phyloP scores from a whole-genome alignment of 1,284 basidiomycete genomes.

The Austroboletus novae-zelandiae region DNA sequence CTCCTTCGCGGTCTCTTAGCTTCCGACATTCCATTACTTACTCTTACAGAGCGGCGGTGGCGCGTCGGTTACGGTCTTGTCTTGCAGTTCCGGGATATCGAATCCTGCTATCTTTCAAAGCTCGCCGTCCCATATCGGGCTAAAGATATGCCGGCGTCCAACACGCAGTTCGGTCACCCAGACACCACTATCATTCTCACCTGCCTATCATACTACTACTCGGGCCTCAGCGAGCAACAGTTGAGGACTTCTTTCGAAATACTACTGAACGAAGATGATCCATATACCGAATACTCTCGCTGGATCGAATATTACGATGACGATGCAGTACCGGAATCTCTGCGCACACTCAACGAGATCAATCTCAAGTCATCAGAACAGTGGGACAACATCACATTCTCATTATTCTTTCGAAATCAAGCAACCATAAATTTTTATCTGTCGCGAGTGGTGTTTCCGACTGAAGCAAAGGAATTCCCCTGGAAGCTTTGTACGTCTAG shows the following conservation, averaged over 20 bases:
- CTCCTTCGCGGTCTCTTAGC: conserved; percentile 44
- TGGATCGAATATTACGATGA: conserved; percentile 33
- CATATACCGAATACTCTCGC: conserved; percentile 36
- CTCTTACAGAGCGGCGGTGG: conserved; percentile 42
- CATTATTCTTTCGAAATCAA: conserved; percentile 37
- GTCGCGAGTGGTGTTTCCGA: too few relatives aligned
- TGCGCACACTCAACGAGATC: conserved; percentile 14
- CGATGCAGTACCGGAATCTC: conserved; percentile 22
- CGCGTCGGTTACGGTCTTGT: conserved; percentile 49
- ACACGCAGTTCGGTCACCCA: conserved; percentile 29
- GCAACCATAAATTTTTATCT: conserved; percentile 43
- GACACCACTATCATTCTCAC: conserved; percentile 47
- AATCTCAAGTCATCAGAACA: too few relatives aligned
- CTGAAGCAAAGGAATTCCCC: too few relatives aligned
- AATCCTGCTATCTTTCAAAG: not conserved
- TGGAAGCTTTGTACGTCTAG: too few relatives aligned
- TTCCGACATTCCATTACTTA: conserved; percentile 38
- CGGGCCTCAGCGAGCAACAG: conserved; percentile 40
- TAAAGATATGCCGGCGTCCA: conserved; percentile 37
- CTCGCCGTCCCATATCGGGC: not conserved
- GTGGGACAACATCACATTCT: conserved; percentile 22
- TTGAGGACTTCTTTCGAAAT: conserved; percentile 38
- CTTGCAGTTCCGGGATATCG: conserved; percentile 25
- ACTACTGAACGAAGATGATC: conserved; percentile 42
- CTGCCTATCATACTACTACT: conserved; percentile 49